Evolutionary conservation across 768 basidiomycete species (phyloP).

Genomic region (Nidularia pulvinata): DNA sequence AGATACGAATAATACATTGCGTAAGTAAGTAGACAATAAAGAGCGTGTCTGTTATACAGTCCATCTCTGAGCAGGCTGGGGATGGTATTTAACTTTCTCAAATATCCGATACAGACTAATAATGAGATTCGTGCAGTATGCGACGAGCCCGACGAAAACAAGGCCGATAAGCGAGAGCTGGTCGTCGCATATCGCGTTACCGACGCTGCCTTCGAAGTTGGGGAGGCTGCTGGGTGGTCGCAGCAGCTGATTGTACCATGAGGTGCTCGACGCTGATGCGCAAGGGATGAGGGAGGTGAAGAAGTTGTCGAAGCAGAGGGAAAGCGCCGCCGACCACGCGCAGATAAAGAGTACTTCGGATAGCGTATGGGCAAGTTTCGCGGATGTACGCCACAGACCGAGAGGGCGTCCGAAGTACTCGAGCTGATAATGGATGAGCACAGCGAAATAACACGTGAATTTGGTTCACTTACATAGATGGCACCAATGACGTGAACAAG

Average conservation of each 20-base stretch:
- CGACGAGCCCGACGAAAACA: slow-evolving; percentile 73
- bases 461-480: slow-evolving; percentile 65
- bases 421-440: slow-evolving; percentile 43
- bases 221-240: slow-evolving; percentile 45
- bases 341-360: slow-evolving; percentile 91
- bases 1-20: neutral
- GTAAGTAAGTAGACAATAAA: slow-evolving; percentile 1
- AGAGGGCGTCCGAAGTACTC: slow-evolving; percentile 93
- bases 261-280: slow-evolving; percentile 50
- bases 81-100: slow-evolving; percentile 84
- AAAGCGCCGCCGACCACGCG: slow-evolving; percentile 90
- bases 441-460: neutral
- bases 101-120: slow-evolving; percentile 88
- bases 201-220: slow-evolving; percentile 40
- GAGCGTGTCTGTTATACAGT: neutral
- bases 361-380: slow-evolving; percentile 84
- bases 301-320: slow-evolving; percentile 89
- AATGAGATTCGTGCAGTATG: slow-evolving; percentile 83
- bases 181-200: slow-evolving; percentile 65
- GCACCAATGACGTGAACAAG: slow-evolving; percentile 84
- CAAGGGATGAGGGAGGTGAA: slow-evolving; percentile 88
- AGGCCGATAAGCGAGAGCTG: slow-evolving; percentile 80
- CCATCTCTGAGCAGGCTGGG: slow-evolving; percentile 23
- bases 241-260: slow-evolving; percentile 78
- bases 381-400: slow-evolving; percentile 90